phyloP scores from a whole-genome alignment of 108 stramenopile genomes.

The Nitzschia putrida region DNA sequence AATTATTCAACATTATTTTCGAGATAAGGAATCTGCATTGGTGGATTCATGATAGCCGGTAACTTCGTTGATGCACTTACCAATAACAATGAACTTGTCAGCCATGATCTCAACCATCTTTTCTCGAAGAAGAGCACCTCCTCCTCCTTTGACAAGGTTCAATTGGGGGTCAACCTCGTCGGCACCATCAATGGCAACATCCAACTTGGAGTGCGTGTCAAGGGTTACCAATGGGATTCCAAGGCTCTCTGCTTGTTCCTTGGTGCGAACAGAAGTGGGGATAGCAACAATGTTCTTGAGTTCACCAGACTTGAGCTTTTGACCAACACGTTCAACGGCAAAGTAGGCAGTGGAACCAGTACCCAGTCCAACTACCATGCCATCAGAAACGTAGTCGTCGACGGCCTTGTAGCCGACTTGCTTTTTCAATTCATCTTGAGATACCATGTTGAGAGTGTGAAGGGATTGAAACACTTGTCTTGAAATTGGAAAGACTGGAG shows the following conservation, averaged over 20 bases:
- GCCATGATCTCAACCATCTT: conserved; percentile 94
- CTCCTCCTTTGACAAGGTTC: conserved; percentile 97
- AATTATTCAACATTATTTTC: background rate
- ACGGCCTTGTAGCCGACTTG: conserved; percentile 90
- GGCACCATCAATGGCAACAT: conserved; percentile 99
- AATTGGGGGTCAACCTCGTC: conserved; percentile 95
- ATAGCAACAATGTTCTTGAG: conserved; percentile 95
- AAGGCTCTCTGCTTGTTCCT: conserved; percentile 91
- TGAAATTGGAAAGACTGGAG: background rate
- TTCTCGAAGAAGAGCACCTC: conserved; percentile 94
- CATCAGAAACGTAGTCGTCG: conserved; percentile 89
- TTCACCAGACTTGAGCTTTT: conserved; percentile 85
- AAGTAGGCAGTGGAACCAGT: conserved; percentile 98
- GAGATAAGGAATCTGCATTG: background rate
- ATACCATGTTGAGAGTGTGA: conserved; percentile 26
- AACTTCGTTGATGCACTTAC: conserved; percentile 27
- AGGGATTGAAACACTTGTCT: background rate
- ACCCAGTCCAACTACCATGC: conserved; percentile 99
- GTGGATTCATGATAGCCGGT: background rate
- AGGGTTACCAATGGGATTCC: conserved; percentile 95
- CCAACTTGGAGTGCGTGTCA: conserved; percentile 92
- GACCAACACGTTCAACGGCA: conserved; percentile 97
- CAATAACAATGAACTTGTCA: conserved; percentile 87
- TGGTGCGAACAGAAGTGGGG: conserved; percentile 96
- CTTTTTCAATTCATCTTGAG: conserved; percentile 91